Evolutionary conservation across 1,139 yeast genomes (phyloP), one percentile per base, ranked within the genome.

Genomic region (Lodderomyces theae): DNA sequence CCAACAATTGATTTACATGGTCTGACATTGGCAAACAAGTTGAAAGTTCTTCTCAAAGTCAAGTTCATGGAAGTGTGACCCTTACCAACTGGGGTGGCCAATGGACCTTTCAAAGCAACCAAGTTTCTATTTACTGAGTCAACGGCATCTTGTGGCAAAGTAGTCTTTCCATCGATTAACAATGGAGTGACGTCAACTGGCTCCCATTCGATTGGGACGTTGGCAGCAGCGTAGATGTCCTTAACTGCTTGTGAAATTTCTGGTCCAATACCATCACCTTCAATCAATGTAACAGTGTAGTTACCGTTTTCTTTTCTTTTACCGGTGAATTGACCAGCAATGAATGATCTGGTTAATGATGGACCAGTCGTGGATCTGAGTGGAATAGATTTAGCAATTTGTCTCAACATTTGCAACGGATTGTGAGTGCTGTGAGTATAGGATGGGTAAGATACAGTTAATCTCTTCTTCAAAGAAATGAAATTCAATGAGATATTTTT

Each of bases 251-350:
- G 80, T 50, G 97, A 86, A 63, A 92, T 92, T 71, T 92, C 98
- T 42, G 84, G 79, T 55, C 98, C 98, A 56, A 92, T 90, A 74
- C 98, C 98, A 63, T 92, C 98, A 69, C 98, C 98, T 72, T 90
- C 97, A 59, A 92, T 92, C 73, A 92, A 76, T 42, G 98, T 90
- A 50, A 92, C 98, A 45, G 89, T 81, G 73, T 83, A 92, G 61
- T 86, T 83, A 51, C 92, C 92, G 52, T 72, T 69, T 48, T 75
- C 60, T 39, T 65, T 65, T 56, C 64, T 70, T 44, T 56, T 43
- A 42, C 78, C 78, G 49, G 77, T 71, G 59, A 72, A 72, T 55
- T 71, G 76, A 48, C 77, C 77, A 43, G 77, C 72, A 52, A 72
- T 64, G 55, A 67, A 70, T 48, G 66, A 53, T 69, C 77, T 71